Base-by-base conservation (phyloP, 2,329 filamentous ascomycete genomes). In the Claviceps arundinis region DNA sequence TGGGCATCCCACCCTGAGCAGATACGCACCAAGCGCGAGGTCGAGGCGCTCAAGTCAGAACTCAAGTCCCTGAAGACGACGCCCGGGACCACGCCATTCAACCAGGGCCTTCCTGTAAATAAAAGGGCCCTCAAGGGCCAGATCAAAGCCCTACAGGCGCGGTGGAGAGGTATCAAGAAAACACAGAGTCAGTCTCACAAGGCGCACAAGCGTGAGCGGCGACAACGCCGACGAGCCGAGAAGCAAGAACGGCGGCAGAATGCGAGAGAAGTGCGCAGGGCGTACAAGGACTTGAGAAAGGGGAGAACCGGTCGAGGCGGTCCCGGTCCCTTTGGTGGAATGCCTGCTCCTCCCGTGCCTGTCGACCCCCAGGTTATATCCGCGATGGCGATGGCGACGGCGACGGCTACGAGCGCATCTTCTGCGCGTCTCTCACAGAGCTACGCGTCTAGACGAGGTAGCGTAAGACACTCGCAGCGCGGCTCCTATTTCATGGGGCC, bases 1-100 rank as follows among this genome's bases (percentile, higher is more conserved):
- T 81, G 77, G 76, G 68, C 77, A 1, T 63, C 69, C 8, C 67
- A 71, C 40, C 76, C 77, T 0, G 71, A 77, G 0, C 67, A 75
- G 49, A 67, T 70, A 5, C 70, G 76, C 55, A 77, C 72, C 8
- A 73, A 65, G 54, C 65, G 68, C 5, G 68, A 70, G 26, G 62
- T 80, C 2, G 64, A 66, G 44, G 58, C 65, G 26, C 63, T 75
- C 3, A 68, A 64, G 37, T 59, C 68, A 13, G 66, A 75, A 26
- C 69, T 80, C 52, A 73, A 73, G 51, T 61, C 64, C 1, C 68
- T 65, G 14, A 69, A 65, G 53, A 59, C 54, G 34, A 52, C 26
- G 7, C 42, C 26, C 1, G 30, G n/a, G n/a, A 19, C 16, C 44
- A 37, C 34, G 44, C 19, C 22, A 30, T 42, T 34, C 40, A 55